Base-by-base conservation (phyloP, 805 yeast species). In the Spathaspora sp. region DNA sequence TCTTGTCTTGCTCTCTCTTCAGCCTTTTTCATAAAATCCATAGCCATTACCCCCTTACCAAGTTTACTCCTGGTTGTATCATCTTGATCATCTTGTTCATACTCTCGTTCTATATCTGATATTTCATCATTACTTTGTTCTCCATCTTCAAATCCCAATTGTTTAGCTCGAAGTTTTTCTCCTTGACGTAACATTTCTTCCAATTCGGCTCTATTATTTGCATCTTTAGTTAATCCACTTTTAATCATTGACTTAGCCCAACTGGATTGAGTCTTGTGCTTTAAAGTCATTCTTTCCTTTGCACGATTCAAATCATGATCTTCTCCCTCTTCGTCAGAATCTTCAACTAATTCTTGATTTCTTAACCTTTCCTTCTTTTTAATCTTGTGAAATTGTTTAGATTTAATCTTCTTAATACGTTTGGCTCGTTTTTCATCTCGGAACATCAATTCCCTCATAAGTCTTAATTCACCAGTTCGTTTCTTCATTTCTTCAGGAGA, bases 21-120 rank as follows among this genome's bases (percentile, higher is more conserved):
- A 1, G 98, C 98, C 54, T 86, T 87, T 57, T 79, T 85, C 98
- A 93, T 93, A 67, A 93, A 93, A 58, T 92, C 96, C 98, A 94
- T 94, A 47, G 84, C 86, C 79, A 93, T 71, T 18, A 93, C 85
- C 50, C 98, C 97, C 67, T 92, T 93, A 18, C 94, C 92, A n/a
- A 85, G 66, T 44, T 74, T 77, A 9, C 54, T 55, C 20, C 65
- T 57, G 31, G 72, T 67, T 32, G 67, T 65, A 2, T 59, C 60
- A 11, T 70, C 77, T 8, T 61, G 70, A 10, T 68, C 77, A 8
- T 66, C 64, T 5, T 67, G 64, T 11, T 55, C 62, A 52, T 69
- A 69, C n/a, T 71, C 77, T 16, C 57, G 55, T 49, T 76, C 78
- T n/a, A 78, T 69, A 38, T 75, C 78, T 29, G 77, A 77, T 5